Evolutionary conservation across 305 asterid genomes (phyloP).

Genomic region (Plantago rigida): DNA sequence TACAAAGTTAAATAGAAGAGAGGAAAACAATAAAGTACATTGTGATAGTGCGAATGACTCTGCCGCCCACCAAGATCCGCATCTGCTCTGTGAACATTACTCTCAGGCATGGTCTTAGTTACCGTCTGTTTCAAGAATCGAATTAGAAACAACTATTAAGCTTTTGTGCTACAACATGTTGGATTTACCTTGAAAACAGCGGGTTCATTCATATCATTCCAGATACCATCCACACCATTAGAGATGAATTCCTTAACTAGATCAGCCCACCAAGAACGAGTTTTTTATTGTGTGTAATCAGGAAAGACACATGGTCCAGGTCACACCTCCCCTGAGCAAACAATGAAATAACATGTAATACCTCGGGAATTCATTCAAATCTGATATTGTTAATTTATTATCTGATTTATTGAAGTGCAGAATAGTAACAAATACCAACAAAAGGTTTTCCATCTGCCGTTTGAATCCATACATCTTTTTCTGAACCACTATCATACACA

Average conservation of each 20-base stretch:
- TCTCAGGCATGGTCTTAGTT: slow-evolving; percentile 95
- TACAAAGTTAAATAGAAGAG: slow-evolving; percentile 13
- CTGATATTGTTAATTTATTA: background rate
- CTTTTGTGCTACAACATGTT: slow-evolving; percentile 11
- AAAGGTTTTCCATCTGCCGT: slow-evolving; percentile 67
- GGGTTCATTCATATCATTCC: slow-evolving; percentile 99
- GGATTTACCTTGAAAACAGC: slow-evolving; percentile 80
- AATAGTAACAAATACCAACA: slow-evolving; percentile 42
- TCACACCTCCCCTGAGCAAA: slow-evolving; percentile 72
- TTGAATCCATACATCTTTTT: slow-evolving; percentile 78
- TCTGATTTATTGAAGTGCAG: background rate
- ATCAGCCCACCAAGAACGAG: slow-evolving; percentile 89
- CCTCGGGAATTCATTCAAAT: background rate
- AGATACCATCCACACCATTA: slow-evolving; percentile 90
- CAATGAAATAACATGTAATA: slow-evolving; percentile 20
- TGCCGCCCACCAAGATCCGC: slow-evolving; percentile 77
- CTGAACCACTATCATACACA: slow-evolving; percentile 75
- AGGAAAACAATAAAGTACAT: slow-evolving; percentile 38
- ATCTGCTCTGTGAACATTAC: slow-evolving; percentile 83
- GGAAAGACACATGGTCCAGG: slow-evolving; percentile 97
- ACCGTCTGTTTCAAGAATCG: slow-evolving; percentile 47
- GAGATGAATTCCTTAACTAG: slow-evolving; percentile 65
- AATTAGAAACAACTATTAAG: slow-evolving; percentile 20
- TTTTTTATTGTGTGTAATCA: slow-evolving; percentile 65
- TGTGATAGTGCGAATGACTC: slow-evolving; percentile 83